Base-by-base conservation (phyloP, 2,329 filamentous ascomycete species). In the Nakataea oryzae region DNA sequence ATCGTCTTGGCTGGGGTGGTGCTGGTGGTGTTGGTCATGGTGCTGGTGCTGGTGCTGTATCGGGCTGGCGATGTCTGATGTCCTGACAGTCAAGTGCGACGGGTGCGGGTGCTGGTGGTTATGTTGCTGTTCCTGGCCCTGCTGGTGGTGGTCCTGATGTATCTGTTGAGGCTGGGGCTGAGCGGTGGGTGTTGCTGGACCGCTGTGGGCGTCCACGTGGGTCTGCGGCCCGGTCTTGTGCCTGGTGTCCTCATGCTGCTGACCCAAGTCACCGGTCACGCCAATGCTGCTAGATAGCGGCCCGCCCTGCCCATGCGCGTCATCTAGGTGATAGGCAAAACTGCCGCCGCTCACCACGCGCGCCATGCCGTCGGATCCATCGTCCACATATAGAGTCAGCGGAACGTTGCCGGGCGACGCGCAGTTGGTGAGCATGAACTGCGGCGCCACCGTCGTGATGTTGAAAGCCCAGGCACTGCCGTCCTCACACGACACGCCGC, bases 381-480 rank as follows among this genome's bases (percentile, higher is more conserved):
- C 78, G 63, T 85, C 81, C 24, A 84, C 75, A 57, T 82, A 69
- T 61, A 86, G 73, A 71, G 79, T 79, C 72, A 85, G 70, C 50
- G 82, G 81, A 74, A 85, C 82, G 73, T 72, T 82, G 72, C 66
- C 69, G 12, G 75, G 75, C 59, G 72, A 75, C 56, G 73, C 70
- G 67, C 77, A 80, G 70, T 78, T 74, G 69, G 82, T 85, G 74
- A 78, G 76, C 69, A 80, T 67, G 54, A 78, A 74, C 65, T 80
- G 81, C 58, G 93, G 93, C 34, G 88, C 89, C 62, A 91, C 86
- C 54, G 86, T 85, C 57, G 83, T 85, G 67, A 96, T 80, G 32
- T 83, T 82, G 74, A 95, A 96, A 65, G 87, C 82, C 71, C 84
- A 90, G 62, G 75, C 78, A 26, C 84, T 82, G 61, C 72, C 75